These are phyloP conservation scores for Coniferiporia sulphurascens DNA, from an alignment of 1,284 basidiomycete species.

Conservation along the genomic window DNA sequence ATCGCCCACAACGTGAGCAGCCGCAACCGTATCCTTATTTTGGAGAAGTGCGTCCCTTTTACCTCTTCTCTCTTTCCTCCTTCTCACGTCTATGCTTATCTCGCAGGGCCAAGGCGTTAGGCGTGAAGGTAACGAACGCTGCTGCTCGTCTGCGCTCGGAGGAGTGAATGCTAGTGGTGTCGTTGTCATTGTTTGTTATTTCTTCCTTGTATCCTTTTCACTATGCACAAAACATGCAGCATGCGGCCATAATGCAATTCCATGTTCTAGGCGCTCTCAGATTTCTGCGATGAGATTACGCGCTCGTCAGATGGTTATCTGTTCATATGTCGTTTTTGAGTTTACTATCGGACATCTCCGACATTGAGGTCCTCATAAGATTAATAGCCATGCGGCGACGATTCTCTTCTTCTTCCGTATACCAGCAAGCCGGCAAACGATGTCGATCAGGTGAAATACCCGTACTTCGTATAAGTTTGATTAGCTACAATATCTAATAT, in stretches of 20 bases:
- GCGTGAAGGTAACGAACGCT: slow-evolving; percentile 94
- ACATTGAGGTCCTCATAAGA: background rate
- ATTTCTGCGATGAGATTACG: background rate
- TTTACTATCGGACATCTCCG: background rate
- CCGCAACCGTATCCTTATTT: slow-evolving; percentile 91
- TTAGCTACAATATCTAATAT: slow-evolving; percentile 6
- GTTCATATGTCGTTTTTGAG: too few relatives aligned
- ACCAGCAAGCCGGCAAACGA: background rate
- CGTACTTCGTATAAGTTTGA: background rate
- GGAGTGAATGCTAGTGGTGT: slow-evolving; percentile 52
- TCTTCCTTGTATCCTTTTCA: slow-evolving; percentile 7
- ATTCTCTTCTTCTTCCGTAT: background rate
- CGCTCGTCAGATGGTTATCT: background rate
- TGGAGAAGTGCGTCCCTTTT: slow-evolving; percentile 65
- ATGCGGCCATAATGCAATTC: slow-evolving; percentile 6
- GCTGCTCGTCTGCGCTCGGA: slow-evolving; percentile 95
- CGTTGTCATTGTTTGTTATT: slow-evolving; percentile 6
- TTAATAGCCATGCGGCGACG: background rate
- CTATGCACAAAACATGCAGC: slow-evolving; percentile 14
- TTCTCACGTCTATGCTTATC: slow-evolving; percentile 6
- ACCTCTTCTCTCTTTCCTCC: background rate
- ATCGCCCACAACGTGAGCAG: slow-evolving; percentile 97
- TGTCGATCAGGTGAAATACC: slow-evolving; percentile 12
- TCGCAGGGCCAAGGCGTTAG: slow-evolving; percentile 79
- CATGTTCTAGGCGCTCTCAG: slow-evolving; percentile 3